These are phyloP conservation scores for Lasiodiplodia sp. DNA, from an alignment of 2,329 filamentous ascomycete species.

Conservation along the genomic window DNA sequence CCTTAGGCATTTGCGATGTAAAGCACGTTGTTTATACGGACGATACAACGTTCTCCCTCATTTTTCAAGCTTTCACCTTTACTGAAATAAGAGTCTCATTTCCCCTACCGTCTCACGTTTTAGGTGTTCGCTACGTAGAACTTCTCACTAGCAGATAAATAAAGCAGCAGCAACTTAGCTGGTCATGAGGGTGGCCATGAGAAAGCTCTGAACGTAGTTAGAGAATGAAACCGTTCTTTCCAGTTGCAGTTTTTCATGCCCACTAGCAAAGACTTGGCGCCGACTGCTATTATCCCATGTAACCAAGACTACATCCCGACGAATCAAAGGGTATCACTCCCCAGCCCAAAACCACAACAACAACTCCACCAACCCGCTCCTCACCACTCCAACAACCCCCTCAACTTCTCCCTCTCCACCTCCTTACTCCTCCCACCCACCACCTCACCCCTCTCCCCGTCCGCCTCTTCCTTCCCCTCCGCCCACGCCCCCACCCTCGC, in stretches of 20 bases:
- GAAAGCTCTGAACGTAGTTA: no score
- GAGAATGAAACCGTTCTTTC: background rate
- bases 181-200: no score
- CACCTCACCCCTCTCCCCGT: background rate
- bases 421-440: background rate
- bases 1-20: no score
- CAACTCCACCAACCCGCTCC: background rate
- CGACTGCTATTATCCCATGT: background rate
- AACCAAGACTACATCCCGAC: background rate
- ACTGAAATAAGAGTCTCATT: no score
- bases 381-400: conserved; percentile 9
- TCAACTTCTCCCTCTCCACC: conserved; percentile 22
- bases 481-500: conserved; percentile 41
- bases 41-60: no score
- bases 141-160: no score
- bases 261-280: background rate
- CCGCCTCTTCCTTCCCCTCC: background rate
- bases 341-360: background rate
- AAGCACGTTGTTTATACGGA: no score
- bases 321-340: conserved; percentile 6
- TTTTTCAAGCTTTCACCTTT: no score
- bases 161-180: no score
- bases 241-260: background rate
- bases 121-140: no score
- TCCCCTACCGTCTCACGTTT: no score